These are phyloP conservation scores for Rhizopogon vulgaris DNA, from an alignment of 768 basidiomycete genomes.

Conservation along the genomic window DNA sequence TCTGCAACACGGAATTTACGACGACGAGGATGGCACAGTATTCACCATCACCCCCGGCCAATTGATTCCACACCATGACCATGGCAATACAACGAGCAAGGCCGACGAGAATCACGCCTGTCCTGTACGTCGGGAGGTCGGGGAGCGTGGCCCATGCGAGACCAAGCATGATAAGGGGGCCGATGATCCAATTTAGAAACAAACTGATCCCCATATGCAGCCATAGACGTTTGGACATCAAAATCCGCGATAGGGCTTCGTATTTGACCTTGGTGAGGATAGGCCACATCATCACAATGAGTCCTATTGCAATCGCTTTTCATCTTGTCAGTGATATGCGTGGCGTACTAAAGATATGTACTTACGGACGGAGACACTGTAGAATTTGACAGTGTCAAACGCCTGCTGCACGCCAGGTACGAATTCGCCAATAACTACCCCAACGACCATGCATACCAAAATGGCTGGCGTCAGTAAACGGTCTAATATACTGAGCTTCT, in stretches of 20 bases:
- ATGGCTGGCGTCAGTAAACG: conserved; percentile 61
- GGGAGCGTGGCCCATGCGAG: conserved; percentile 83
- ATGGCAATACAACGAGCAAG: conserved; percentile 38
- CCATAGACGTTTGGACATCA: conserved; percentile 51
- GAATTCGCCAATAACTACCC: conserved; percentile 69
- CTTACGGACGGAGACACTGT: conserved; percentile 76
- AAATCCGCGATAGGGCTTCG: conserved; percentile 55
- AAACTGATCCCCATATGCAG: conserved; percentile 65
- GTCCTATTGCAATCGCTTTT: conserved; percentile 71
- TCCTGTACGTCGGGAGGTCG: conserved; percentile 67
- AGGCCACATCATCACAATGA: conserved; percentile 89
- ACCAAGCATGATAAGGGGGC: conserved; percentile 79
- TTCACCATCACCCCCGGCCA: conserved; percentile 62
- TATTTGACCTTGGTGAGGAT: conserved; percentile 73
- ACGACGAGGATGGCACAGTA: conserved; percentile 79
- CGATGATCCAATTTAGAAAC: conserved; percentile 73
- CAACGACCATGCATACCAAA: conserved; percentile 69
- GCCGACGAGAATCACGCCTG: conserved; percentile 81
- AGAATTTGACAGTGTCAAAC: conserved; percentile 56
- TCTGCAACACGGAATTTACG: conserved; percentile 75
- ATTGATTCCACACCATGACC: conserved; percentile 80
- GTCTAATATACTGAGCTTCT: conserved; percentile 45
- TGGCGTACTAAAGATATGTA: not conserved
- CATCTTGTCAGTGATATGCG: not conserved
- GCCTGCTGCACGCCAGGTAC: conserved; percentile 52